Evolutionary conservation across 2,329 filamentous ascomycete species (phyloP), one percentile per base, ranked within the genome.

Genomic region (Talaromyces sp.): DNA sequence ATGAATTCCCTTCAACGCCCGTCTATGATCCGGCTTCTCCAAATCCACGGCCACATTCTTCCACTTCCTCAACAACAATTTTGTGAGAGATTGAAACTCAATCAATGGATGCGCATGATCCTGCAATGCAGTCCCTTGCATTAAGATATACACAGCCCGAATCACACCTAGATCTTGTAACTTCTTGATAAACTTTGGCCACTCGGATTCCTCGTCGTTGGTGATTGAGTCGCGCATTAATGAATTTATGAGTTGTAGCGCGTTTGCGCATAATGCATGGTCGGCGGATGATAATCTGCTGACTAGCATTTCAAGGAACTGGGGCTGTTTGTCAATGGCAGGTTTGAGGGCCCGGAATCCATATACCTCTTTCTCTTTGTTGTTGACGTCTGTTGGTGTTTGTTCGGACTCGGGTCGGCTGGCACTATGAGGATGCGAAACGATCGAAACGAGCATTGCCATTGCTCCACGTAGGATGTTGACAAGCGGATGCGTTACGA

Each of bases 381-480:
- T 13, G 19, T 5, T 17, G 19, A 19, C 17, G 21, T 10, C 31
- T 35, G 22, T 13, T 28, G 45, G 28, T 19, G 36, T 39, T 9
- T 13, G 36, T 6, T 40, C 53, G 25, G 25, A 28, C 17, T 22
- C 54, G 22, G 72, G 67, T 65, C 75, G 73, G 41, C 78, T 75
- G 10, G 81, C 83, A 56, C 75, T 73, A 69, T 90, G 86, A 28
- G 91, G 91, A 73, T 95, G 89, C 62, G 91, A 88, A 54, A 99
- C 93, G 58, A 97, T 87, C 11, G 92, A 91, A 48, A 96, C 93
- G 57, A 99, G 83, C 61, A 99, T 95, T 48, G 91, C 93, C 89
- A 99, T 96, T 68, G 93, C 93, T 67, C 94, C 94, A 63, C 94
- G 86, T 60, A 99, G 84, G 69, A 97, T 97, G 72, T 99, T 99